Percentiles rank a stretch among this genome's conserved stretches.
These are phyloP conservation scores for Sclerotinia minor DNA, from an alignment of 2,329 filamentous ascomycete genomes.

Conservation along the genomic window DNA sequence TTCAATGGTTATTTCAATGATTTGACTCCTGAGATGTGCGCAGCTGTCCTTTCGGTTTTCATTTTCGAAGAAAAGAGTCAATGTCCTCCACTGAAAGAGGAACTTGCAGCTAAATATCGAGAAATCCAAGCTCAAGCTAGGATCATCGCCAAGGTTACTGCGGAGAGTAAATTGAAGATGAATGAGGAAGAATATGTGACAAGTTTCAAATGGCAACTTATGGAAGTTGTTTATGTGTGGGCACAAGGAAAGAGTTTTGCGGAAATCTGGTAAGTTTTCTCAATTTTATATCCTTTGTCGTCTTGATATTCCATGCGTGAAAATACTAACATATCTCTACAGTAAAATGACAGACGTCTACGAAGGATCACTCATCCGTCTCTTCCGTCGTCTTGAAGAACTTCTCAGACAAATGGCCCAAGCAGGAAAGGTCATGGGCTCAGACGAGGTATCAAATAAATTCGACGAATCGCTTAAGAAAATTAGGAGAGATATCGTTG, in stretches of 20 bases:
- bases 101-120: conserved; percentile 80
- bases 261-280: conserved; percentile 80
- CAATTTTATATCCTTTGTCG: conserved; percentile 10
- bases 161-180: conserved; percentile 90
- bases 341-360: conserved; percentile 99
- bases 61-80: conserved; percentile 97
- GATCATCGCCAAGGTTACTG: conserved; percentile 87
- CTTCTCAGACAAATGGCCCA: conserved; percentile 92
- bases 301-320: not conserved
- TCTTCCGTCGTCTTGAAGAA: conserved; percentile 94
- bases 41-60: conserved; percentile 85
- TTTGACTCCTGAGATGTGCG: conserved; percentile 81
- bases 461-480: conserved; percentile 85
- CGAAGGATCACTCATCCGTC: conserved; percentile 91
- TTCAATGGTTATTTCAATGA: conserved; percentile 99
- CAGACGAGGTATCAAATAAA: conserved; percentile 86
- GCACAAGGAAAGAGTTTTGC: conserved; percentile 86
- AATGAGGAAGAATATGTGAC: conserved; percentile 93
- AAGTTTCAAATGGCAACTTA: conserved; percentile 89
- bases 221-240: conserved; percentile 96
- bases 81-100: conserved; percentile 73
- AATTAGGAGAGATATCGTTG: conserved; percentile 90
- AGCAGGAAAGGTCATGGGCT: conserved; percentile 97
- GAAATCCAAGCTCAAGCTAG: conserved; percentile 86
- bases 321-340: not conserved